phyloP scores from a whole-genome alignment of 805 yeast genomes.

The Suhomyces sp. region DNA sequence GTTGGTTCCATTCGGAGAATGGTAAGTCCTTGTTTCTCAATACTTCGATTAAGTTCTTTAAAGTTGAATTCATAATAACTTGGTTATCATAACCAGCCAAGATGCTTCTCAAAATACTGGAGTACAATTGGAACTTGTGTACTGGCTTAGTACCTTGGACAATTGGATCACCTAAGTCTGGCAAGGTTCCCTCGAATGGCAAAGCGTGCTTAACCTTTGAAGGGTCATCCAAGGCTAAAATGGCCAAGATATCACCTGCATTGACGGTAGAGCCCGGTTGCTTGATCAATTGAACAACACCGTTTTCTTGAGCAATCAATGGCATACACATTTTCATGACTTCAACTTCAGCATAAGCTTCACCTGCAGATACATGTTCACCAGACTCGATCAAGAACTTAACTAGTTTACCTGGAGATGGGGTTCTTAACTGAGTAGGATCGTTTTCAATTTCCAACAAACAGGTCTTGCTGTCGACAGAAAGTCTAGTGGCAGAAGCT shows the following conservation, averaged over 20 bases:
- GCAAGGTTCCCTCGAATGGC: constrained; percentile 92
- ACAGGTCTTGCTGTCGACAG: constrained; percentile 95
- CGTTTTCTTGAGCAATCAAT: constrained; percentile 87
- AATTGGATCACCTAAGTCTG: constrained; percentile 80
- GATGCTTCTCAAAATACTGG: constrained; percentile 68
- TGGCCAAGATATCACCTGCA: constrained; percentile 97
- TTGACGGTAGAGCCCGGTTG: constrained; percentile 97
- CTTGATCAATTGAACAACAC: constrained; percentile 86
- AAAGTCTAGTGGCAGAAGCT: constrained; percentile 88
- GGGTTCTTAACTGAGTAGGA: constrained; percentile 97
- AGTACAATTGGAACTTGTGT: constrained; percentile 61
- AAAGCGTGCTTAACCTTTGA: constrained; percentile 94
- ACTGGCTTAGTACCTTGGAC: constrained; percentile 81
- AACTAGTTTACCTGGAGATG: constrained; percentile 97
- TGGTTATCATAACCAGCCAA: constrained; percentile 93
- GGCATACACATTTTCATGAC: constrained; percentile 99
- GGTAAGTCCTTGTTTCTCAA: constrained; percentile 83
- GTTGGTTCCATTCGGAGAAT: constrained; percentile 85
- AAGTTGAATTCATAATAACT: constrained; percentile 83
- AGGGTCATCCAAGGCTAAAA: constrained; percentile 92
- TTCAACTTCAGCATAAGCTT: constrained; percentile 96
- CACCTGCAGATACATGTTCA: constrained; percentile 87
- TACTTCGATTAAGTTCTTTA: constrained; percentile 67
- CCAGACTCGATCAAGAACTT: constrained; percentile 93
- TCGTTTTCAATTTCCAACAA: constrained; percentile 92